phyloP scores from a whole-genome alignment of 1,139 yeast species.

The Arxiozyma telluris region DNA sequence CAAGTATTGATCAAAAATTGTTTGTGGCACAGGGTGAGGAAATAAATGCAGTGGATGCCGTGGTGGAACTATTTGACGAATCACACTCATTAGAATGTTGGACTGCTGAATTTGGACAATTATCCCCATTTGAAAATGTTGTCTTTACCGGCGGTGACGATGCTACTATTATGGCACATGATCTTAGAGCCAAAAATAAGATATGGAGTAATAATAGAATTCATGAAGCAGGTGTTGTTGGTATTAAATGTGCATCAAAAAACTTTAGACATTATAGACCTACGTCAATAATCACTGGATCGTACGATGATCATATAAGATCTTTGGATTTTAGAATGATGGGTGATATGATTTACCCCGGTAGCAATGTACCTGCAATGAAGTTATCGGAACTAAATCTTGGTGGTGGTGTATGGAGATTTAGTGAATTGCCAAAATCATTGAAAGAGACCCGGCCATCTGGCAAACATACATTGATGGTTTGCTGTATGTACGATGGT shows the following conservation, averaged over 20 bases:
- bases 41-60: conserved; percentile 7
- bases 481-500: conserved; percentile 95
- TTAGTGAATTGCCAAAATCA: conserved; percentile 50
- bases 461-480: conserved; percentile 40
- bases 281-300: conserved; percentile 72
- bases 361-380: conserved; percentile 20
- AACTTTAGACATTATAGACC: conserved; percentile 32
- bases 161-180: conserved; percentile 65
- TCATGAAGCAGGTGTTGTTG: conserved; percentile 85
- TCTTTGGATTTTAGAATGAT: conserved; percentile 58
- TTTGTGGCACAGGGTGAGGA: conserved; percentile 18
- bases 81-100: conserved; percentile 76
- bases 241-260: conserved; percentile 37
- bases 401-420: conserved; percentile 95
- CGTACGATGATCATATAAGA: conserved; percentile 76
- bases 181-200: conserved; percentile 41
- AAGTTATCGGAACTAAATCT: conserved; percentile 39
- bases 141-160: conserved; percentile 92
- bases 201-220: conserved; percentile 53
- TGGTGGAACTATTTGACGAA: conserved; percentile 8
- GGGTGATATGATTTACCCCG: conserved; percentile 27
- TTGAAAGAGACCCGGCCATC: conserved; percentile 24
- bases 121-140: conserved; percentile 45
- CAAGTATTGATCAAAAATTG: conserved; percentile 5
- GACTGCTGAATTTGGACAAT: conserved; percentile 70